Evolutionary conservation across 2,329 filamentous ascomycete genomes (phyloP).

Genomic region (Diatrype stigma): DNA sequence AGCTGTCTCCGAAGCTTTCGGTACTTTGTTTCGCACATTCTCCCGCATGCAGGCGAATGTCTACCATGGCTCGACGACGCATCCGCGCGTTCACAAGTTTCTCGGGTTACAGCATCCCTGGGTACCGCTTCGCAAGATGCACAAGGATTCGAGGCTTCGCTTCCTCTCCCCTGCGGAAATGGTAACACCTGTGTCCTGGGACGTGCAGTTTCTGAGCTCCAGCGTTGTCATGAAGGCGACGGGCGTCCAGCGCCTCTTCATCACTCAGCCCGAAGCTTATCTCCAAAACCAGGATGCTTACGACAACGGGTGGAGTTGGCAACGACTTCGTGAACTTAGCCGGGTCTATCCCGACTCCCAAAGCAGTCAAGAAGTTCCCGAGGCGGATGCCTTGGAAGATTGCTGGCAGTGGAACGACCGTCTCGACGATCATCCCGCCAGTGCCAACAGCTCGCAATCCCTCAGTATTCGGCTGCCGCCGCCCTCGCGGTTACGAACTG

Average conservation of each 20-base stretch:
- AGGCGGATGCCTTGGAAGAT: constrained; percentile 58
- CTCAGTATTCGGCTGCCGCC: constrained; percentile 38
- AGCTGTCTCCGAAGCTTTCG: constrained; percentile 61
- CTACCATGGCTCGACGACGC: constrained; percentile 27
- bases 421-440: constrained; percentile 53
- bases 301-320: constrained; percentile 65
- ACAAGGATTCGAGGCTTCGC: constrained; percentile 67
- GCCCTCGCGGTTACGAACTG: constrained; percentile 32
- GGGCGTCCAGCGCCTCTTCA: constrained; percentile 62
- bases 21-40: constrained; percentile 46
- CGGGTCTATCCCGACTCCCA: constrained; percentile 48
- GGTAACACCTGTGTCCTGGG: constrained; percentile 68
- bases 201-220: constrained; percentile 64
- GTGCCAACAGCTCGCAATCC: constrained; percentile 36
- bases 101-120: constrained; percentile 63
- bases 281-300: constrained; percentile 57
- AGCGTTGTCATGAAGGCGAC: constrained; percentile 70
- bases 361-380: constrained; percentile 45
- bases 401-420: constrained; percentile 66
- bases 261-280: constrained; percentile 73
- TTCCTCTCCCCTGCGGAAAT: constrained; percentile 70
- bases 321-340: constrained; percentile 59
- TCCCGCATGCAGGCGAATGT: constrained; percentile 29
- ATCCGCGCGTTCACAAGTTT: constrained; percentile 38
- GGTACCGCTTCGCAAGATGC: constrained; percentile 72